Conservation (phyloP, 169 alveolate genomes). For the Cryptosporidium tyzzeri region DNA sequence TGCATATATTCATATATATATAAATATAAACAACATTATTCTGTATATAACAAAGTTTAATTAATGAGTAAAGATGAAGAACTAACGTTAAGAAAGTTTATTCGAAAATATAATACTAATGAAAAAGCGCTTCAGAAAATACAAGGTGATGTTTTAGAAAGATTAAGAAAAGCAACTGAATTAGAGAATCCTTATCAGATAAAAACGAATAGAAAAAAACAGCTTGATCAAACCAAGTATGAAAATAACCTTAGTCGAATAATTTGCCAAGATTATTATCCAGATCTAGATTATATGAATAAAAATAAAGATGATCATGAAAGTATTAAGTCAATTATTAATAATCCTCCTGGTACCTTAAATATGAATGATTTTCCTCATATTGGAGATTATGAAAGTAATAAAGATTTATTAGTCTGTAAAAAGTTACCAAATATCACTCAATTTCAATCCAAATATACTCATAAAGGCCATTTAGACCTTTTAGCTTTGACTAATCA, state of each 20-base stretch:
- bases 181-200: constrained; percentile 12
- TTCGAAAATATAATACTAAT: neutral
- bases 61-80: constrained; percentile 8
- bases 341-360: constrained; percentile 61
- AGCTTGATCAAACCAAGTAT: constrained; percentile 5
- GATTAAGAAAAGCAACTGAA: constrained; percentile 42
- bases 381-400: neutral
- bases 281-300: constrained; percentile 53
- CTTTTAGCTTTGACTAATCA: constrained; percentile 3
- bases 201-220: neutral
- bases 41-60: neutral
- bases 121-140: neutral
- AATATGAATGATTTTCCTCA: neutral
- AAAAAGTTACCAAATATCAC: neutral
- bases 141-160: constrained; percentile 6
- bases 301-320: constrained; percentile 5
- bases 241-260: neutral
- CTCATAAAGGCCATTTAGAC: constrained; percentile 14
- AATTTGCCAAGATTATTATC: constrained; percentile 38
- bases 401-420: neutral
- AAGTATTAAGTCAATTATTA: neutral
- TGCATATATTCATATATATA: neutral
- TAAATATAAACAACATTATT: neutral
- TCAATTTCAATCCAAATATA: constrained; percentile 54
- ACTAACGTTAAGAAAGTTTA: neutral